Conservation (phyloP, 805 yeast genomes). For the Yarrowia osloensis region DNA sequence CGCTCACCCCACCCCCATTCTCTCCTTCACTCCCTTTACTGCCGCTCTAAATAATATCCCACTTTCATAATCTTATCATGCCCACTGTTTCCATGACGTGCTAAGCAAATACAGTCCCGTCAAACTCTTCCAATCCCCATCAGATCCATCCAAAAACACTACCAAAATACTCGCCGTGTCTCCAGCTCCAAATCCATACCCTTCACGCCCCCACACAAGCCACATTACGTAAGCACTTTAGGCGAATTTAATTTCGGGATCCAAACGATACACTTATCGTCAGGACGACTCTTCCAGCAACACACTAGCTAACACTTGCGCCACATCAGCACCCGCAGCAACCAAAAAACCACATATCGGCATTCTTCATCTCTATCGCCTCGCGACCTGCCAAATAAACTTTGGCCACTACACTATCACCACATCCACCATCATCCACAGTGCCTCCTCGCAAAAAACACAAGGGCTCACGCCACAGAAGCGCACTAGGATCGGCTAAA, state of each 20-base stretch:
- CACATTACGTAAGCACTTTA: neutral
- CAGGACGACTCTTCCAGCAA: neutral
- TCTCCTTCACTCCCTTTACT: neutral
- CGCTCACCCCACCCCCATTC: neutral
- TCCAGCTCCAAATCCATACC: neutral
- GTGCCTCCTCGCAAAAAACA: slow-evolving; percentile 23
- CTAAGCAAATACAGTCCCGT: neutral
- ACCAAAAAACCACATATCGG: neutral
- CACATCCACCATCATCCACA: neutral
- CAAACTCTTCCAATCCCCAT: neutral
- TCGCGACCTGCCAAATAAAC: neutral
- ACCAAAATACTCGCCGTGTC: neutral
- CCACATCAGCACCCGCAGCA: neutral
- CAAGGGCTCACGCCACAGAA: slow-evolving; percentile 26
- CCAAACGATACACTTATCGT: neutral
- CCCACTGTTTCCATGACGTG: neutral
- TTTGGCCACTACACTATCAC: slow-evolving; percentile 10
- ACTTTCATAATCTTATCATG: neutral
- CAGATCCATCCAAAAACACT: neutral
- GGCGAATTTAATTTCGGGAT: neutral
- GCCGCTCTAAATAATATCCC: neutral
- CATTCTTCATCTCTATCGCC: too few relatives aligned
- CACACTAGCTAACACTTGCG: neutral
- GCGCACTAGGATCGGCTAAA: neutral
- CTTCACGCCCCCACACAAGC: neutral